Evolutionary conservation across 768 basidiomycete genomes (phyloP).

Genomic region (Sarcodon sp.): DNA sequence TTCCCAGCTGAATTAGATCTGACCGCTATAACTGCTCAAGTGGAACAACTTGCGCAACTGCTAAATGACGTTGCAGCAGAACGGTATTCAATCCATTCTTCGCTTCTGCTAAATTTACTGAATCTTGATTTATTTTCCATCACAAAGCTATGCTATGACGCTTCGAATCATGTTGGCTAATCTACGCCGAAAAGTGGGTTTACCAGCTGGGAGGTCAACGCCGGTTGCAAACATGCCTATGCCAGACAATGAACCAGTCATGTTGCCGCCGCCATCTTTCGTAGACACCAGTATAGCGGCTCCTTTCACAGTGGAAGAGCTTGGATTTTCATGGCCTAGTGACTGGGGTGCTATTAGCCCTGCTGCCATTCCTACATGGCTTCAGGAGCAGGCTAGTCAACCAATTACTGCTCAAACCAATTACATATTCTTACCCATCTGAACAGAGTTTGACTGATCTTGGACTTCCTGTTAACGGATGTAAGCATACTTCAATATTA

Average conservation of each 20-base stretch:
- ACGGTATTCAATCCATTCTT: conserved; percentile 28
- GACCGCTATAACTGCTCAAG: conserved; percentile 63
- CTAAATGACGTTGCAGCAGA: conserved; percentile 91
- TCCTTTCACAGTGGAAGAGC: conserved; percentile 77
- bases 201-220: conserved; percentile 14
- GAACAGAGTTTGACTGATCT: conserved; percentile 76
- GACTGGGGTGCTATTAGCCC: conserved; percentile 53
- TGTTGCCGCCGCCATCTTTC: not conserved
- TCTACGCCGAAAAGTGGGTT: conserved; percentile 77
- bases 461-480: conserved; percentile 83
- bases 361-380: conserved; percentile 77
- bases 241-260: conserved; percentile 16
- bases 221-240: not conserved
- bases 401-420: not conserved
- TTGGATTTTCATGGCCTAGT: conserved; percentile 44
- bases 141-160: conserved; percentile 68
- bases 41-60: conserved; percentile 83
- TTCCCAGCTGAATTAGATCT: conserved; percentile 82
- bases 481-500: too few species aligned
- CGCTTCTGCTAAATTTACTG: not conserved
- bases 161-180: conserved; percentile 90
- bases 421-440: not conserved
- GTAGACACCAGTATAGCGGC: conserved; percentile 18
- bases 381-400: conserved; percentile 72
- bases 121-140: not conserved